phyloP scores from a whole-genome alignment of 2,329 filamentous ascomycete species.

The Sporothrix pseudoabietina region DNA sequence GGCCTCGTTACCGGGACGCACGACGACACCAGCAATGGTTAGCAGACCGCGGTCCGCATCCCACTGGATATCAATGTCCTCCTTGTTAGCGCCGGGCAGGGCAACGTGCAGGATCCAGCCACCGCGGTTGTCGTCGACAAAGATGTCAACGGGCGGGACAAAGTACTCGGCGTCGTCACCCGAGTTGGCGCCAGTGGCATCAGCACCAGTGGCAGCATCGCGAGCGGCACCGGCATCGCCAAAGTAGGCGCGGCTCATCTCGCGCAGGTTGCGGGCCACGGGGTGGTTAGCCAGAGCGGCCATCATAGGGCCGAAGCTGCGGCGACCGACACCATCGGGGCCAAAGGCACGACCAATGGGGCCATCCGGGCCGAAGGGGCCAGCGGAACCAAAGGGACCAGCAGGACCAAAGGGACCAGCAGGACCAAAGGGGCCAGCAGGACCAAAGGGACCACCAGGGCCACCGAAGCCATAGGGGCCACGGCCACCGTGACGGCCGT shows the following conservation, averaged over 20 bases:
- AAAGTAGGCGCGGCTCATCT: conserved; percentile 37
- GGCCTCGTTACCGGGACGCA: conserved; percentile 71
- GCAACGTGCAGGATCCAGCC: conserved; percentile 70
- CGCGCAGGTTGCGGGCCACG: conserved; percentile 46
- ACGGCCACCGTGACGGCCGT: conserved; percentile 23
- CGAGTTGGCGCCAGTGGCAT: not conserved
- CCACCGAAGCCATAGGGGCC: conserved; percentile 29
- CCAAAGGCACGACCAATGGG: conserved; percentile 29
- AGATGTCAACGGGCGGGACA: conserved; percentile 71
- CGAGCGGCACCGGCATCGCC: conserved; percentile 33
- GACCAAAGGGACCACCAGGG: conserved; percentile 28
- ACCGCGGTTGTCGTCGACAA: conserved; percentile 48
- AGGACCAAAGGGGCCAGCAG: conserved; percentile 25
- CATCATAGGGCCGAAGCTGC: conserved; percentile 47
- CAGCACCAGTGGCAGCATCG: not conserved
- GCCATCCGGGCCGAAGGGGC: conserved; percentile 30
- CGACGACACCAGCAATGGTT: conserved; percentile 70
- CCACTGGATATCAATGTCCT: conserved; percentile 71
- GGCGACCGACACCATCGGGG: conserved; percentile 31
- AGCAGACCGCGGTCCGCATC: conserved; percentile 68
- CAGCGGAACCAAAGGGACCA: conserved; percentile 25
- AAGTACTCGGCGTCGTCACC: conserved; percentile 49
- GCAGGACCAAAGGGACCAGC: conserved; percentile 28
- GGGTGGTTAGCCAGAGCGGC: conserved; percentile 48
- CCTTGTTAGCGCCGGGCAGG: conserved; percentile 76